These are phyloP conservation scores for Epicoccum nigrum DNA, from an alignment of 2,329 filamentous ascomycete species.

Conservation along the genomic window DNA sequence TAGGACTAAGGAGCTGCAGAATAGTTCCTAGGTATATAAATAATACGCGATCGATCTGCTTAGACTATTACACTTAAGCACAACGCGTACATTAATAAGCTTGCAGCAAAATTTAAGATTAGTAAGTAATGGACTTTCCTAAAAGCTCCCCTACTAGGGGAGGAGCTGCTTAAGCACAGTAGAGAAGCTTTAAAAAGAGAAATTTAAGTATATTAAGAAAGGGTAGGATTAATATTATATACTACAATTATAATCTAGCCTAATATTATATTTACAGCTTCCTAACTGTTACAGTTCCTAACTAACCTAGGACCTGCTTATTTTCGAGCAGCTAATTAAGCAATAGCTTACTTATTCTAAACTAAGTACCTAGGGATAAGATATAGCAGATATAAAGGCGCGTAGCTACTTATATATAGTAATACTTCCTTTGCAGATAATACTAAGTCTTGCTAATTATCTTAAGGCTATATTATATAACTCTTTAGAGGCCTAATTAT, in stretches of 20 bases:
- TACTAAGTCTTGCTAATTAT: not conserved
- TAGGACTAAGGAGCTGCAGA: not conserved
- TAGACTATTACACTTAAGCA: too few relatives aligned
- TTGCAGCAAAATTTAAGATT: not conserved
- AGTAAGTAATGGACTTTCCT: not conserved
- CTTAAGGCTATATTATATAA: not conserved
- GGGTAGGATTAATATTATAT: slow-evolving; percentile 1
- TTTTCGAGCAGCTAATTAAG: not conserved
- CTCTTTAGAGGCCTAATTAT: not conserved
- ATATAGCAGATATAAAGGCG: not conserved
- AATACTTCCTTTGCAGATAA: not conserved
- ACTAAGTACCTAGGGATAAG: not conserved
- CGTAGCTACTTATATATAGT: not conserved
- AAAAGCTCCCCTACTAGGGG: not conserved
- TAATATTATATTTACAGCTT: not conserved
- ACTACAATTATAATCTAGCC: not conserved
- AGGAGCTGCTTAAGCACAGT: not conserved
- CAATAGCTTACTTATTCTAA: not conserved
- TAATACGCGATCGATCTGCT: too few relatives aligned
- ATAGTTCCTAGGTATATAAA: not conserved
- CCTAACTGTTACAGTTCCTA: not conserved
- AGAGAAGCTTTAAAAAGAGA: not conserved
- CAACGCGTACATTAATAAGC: too few relatives aligned
- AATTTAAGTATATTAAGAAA: not conserved
- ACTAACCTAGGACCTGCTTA: not conserved